Conservation (phyloP, 148 eudicot species). For the Rhododendron griersonianum region DNA sequence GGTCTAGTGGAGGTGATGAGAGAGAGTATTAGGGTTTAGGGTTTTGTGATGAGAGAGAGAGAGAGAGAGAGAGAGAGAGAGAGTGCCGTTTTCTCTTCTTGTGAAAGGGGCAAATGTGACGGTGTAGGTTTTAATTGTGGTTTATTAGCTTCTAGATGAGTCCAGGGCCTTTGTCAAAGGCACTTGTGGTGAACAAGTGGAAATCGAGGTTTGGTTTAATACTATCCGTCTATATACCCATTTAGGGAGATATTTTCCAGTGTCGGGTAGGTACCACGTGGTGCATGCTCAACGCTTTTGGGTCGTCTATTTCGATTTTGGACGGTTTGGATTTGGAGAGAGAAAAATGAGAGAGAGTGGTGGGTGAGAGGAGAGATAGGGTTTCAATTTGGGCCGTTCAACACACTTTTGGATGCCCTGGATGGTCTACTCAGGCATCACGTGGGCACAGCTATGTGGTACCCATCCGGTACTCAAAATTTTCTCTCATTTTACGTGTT, state of each 20-base stretch:
- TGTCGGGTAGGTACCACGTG: rapidly evolving
- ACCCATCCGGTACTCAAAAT: too few relatives aligned
- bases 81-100: background rate
- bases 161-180: background rate
- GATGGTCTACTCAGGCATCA: too few relatives aligned
- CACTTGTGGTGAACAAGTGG: background rate
- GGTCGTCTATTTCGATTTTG: rapidly evolving
- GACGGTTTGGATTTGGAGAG: rapidly evolving
- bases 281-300: rapidly evolving
- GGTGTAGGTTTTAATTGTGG: background rate
- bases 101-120: background rate
- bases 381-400: too few relatives aligned
- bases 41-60: background rate
- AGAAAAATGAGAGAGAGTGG: too few relatives aligned
- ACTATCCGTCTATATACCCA: too few relatives aligned
- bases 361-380: too few relatives aligned
- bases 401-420: too few relatives aligned
- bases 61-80: background rate
- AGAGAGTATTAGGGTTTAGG: background rate
- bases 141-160: background rate
- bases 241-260: too few relatives aligned
- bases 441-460: too few relatives aligned
- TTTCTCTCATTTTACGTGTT: too few relatives aligned
- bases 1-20: background rate
- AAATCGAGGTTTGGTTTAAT: background rate